phyloP scores from a whole-genome alignment of 2,329 filamentous ascomycete species.

The Neocatenulostroma microsporum region DNA sequence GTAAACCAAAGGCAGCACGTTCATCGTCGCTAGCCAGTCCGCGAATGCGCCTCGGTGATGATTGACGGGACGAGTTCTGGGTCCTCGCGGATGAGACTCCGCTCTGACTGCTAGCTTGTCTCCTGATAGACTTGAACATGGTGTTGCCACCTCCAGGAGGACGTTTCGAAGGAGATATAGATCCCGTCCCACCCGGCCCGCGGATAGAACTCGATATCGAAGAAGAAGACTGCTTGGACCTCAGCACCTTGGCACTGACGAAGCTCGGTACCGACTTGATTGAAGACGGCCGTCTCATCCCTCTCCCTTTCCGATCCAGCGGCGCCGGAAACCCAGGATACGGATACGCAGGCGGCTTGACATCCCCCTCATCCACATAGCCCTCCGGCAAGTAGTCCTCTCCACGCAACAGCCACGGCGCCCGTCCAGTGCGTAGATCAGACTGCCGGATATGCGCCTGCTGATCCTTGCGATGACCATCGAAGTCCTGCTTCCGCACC shows the following conservation, averaged over 20 bases:
- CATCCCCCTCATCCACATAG: slow-evolving; percentile 19
- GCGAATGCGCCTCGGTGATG: no score
- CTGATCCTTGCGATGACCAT: slow-evolving; percentile 61
- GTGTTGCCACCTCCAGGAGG: no score
- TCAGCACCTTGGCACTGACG: slow-evolving; percentile 7
- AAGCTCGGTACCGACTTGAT: slow-evolving; percentile 18
- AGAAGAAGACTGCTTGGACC: slow-evolving; percentile 17
- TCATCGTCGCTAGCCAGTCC: no score
- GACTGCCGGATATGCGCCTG: slow-evolving; percentile 73
- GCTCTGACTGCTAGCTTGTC: slow-evolving; percentile 5
- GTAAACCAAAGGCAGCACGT: slow-evolving; percentile 36
- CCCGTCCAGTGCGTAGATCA: slow-evolving; percentile 73
- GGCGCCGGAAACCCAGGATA: slow-evolving; percentile 45
- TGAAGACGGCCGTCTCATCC: slow-evolving; percentile 14
- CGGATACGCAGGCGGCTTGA: slow-evolving; percentile 56
- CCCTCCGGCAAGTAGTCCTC: slow-evolving; percentile 28
- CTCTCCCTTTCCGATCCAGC: slow-evolving; percentile 9
- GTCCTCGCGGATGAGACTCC: neutral
- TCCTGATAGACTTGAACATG: slow-evolving; percentile 4
- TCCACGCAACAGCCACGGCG: slow-evolving; percentile 56
- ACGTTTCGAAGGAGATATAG: neutral
- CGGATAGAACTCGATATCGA: slow-evolving; percentile 23
- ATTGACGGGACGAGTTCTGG: no score
- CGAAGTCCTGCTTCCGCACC: slow-evolving; percentile 67
- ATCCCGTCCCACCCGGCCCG: slow-evolving; percentile 1